These are phyloP conservation scores for Microsporum audouinii DNA, from an alignment of 2,329 filamentous ascomycete genomes.

Conservation along the genomic window DNA sequence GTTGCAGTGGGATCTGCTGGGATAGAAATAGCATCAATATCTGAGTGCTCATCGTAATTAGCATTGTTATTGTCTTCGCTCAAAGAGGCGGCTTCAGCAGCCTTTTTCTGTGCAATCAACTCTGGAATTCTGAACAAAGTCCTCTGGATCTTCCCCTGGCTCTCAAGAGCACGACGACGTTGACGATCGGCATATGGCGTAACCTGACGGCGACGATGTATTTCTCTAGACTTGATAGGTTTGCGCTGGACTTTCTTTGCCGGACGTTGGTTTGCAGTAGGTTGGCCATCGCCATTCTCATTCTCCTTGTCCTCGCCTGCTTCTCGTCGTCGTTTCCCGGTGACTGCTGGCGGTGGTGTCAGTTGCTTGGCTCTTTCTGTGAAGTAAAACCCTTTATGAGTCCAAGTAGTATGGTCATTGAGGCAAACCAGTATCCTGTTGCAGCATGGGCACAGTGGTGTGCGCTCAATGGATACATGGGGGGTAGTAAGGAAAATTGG, in stretches of 20 bases:
- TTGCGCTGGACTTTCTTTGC: neutral
- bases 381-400: neutral
- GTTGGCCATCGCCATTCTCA: neutral
- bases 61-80: neutral
- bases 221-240: conserved; percentile 5
- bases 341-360: conserved; percentile 10
- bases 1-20: neutral
- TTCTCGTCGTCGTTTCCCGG: conserved; percentile 5
- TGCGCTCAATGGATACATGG: neutral
- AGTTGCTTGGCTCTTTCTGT: conserved; percentile 3
- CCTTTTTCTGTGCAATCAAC: conserved; percentile 23
- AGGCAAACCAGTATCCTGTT: conserved; percentile 9
- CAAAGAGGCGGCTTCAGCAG: conserved; percentile 13
- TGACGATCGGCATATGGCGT: conserved; percentile 23
- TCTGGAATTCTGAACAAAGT: conserved; percentile 26
- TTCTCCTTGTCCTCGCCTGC: neutral
- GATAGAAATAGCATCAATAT: neutral
- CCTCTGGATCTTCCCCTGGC: conserved; percentile 23
- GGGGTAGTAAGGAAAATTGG: neutral
- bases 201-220: conserved; percentile 10
- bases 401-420: conserved; percentile 8
- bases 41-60: conserved; percentile 2
- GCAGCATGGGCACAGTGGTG: conserved; percentile 11
- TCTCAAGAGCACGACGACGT: conserved; percentile 22
- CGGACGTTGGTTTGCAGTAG: neutral